Conservation (phyloP, 805 yeast species). For the Cyberlindnera euphorbiiphila region DNA sequence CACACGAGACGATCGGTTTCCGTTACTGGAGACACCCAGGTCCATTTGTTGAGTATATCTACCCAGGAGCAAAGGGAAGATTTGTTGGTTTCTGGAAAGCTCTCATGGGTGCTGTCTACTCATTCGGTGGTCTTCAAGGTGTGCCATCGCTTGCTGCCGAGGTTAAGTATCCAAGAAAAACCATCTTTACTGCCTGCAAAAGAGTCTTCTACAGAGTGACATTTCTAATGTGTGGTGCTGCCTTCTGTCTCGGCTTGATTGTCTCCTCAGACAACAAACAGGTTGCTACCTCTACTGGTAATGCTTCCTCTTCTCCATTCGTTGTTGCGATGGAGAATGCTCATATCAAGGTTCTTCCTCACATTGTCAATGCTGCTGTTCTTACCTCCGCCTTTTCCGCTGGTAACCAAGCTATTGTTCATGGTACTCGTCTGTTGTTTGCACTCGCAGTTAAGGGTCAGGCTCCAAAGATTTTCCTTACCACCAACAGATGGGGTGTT, state of each 20-base stretch:
- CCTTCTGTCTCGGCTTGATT: constrained; percentile 33
- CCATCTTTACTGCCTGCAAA: constrained; percentile 56
- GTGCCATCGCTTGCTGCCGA: constrained; percentile 53
- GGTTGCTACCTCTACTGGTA: constrained; percentile 31
- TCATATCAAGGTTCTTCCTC: constrained; percentile 33
- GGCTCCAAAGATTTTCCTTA: constrained; percentile 36
- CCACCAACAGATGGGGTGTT: constrained; percentile 32
- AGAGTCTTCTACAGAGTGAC: constrained; percentile 32
- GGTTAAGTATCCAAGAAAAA: constrained; percentile 50
- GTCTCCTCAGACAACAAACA: constrained; percentile 30
- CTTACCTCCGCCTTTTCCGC: constrained; percentile 39
- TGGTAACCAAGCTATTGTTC: constrained; percentile 31
- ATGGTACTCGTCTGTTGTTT: constrained; percentile 33
- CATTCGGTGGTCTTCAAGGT: constrained; percentile 56
- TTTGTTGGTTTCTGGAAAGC: constrained; percentile 60
- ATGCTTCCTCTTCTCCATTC: constrained; percentile 36
- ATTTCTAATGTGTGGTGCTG: constrained; percentile 30
- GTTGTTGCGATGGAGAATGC: constrained; percentile 48
- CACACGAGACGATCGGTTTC: constrained; percentile 32
- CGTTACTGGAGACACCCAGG: constrained; percentile 33
- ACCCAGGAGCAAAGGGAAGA: constrained; percentile 43
- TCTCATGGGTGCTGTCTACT: constrained; percentile 55
- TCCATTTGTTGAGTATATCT: constrained; percentile 30
- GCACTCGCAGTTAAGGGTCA: constrained; percentile 36
- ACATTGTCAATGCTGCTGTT: constrained; percentile 37